phyloP scores from a whole-genome alignment of 768 basidiomycete species.

The Lentinula guzmanii region DNA sequence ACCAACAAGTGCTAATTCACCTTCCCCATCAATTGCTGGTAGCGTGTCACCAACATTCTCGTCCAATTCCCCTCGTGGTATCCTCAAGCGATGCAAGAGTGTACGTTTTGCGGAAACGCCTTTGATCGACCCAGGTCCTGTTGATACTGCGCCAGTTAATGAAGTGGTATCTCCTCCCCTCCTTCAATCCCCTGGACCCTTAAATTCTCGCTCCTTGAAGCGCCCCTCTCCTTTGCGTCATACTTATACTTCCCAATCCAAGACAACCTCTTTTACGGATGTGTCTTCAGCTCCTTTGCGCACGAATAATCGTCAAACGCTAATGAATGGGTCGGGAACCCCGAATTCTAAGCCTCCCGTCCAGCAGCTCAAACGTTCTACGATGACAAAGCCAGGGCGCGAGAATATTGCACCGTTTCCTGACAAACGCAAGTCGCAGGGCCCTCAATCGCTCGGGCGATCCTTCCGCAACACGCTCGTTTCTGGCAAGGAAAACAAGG shows the following conservation, averaged over 20 bases:
- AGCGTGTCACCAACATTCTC: conserved; percentile 18
- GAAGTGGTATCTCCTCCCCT: neutral
- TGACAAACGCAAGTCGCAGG: neutral
- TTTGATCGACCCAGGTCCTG: neutral
- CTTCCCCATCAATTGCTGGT: conserved; percentile 10
- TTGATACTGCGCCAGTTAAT: neutral
- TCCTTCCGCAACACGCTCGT: conserved; percentile 3
- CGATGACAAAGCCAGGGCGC: neutral
- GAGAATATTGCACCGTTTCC: neutral
- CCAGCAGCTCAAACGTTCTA: neutral
- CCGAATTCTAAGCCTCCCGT: neutral
- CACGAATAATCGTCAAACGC: neutral
- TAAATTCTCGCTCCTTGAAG: neutral
- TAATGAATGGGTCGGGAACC: neutral
- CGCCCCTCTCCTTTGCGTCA: conserved; percentile 9
- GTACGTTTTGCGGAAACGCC: conserved; percentile 32
- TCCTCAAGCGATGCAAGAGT: conserved; percentile 33
- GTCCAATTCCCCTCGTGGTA: conserved; percentile 21
- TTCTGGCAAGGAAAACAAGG: conserved; percentile 6
- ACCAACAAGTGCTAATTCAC: neutral
- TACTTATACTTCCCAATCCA: conserved; percentile 9
- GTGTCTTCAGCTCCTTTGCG: neutral
- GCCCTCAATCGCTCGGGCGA: neutral
- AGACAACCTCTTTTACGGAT: neutral
- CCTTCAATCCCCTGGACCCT: conserved; percentile 2